Base-by-base conservation (phyloP, 306 rosid genomes). In the Psophocarpus tetragonolobus region DNA sequence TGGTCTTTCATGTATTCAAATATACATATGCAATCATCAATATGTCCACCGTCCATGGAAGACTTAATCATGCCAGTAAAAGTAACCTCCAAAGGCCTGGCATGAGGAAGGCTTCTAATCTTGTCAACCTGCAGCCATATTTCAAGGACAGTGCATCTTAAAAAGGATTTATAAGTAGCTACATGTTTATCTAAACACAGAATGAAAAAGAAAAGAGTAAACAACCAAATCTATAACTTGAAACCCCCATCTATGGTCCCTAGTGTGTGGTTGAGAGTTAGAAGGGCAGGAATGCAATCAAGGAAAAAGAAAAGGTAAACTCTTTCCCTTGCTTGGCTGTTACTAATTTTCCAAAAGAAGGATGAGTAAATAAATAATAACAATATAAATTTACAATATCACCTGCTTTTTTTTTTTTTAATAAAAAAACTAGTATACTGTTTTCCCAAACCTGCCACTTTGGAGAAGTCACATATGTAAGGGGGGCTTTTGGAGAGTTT, bases 61-160 rank as follows among this genome's bases (percentile, higher is more conserved):
- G 98, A 87, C 81, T 18, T 78, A 67, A 95, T 95, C 93, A 95
- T 88, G 90, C 97, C 98, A 1, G 97, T 95, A 86, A 95, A 92
- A 81, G 97, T 82, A 71, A 89, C 78, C 80, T 87, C 97, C 89
- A 92, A 86, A 18, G 98, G 98, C 86, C 81, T 91, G 73, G 87
- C 75, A 64, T 61, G 85, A 11, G 90, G 14, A 38, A 95, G 75
- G 21, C 71, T 87, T 78, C 77, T 89, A 85, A 95, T 95, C 87
- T 87, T 95, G 75, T 83, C 88, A 79, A 89, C 90, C 97, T 92
- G 90, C 82, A 80, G 53, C 68, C 78, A 86, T 75, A 68, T 75
- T 81, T 71, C 8, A 32, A 65, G 30, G 64, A 53, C 44, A 67
- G 78, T 12, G 53, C 5, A 80, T 29, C 56, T 67, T 60, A 67